Percentiles rank a stretch among this genome's conserved stretches.
These are phyloP conservation scores for Macrotyloma uniflorum DNA, from an alignment of 306 rosid genomes.

Conservation along the genomic window DNA sequence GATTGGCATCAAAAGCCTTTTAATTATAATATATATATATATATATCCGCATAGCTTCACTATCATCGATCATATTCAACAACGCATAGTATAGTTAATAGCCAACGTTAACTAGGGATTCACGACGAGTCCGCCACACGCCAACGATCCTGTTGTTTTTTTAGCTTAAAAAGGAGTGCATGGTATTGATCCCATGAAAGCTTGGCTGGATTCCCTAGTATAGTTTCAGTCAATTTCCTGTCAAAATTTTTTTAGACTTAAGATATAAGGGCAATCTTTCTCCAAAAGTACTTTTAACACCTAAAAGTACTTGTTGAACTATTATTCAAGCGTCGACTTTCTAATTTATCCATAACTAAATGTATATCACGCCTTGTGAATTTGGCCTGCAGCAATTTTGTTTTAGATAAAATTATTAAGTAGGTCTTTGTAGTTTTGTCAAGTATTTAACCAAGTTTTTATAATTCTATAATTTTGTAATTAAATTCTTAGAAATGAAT, in stretches of 20 bases:
- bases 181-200: background rate
- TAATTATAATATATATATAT: background rate
- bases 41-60: background rate
- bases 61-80: background rate
- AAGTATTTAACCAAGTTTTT: background rate
- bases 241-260: too few relatives aligned
- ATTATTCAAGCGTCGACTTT: too few relatives aligned
- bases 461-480: background rate
- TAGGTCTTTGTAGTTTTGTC: background rate
- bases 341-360: too few relatives aligned
- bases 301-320: too few relatives aligned
- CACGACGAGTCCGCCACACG: background rate
- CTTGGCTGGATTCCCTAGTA: background rate
- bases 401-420: background rate
- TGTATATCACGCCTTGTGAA: background rate
- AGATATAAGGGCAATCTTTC: too few relatives aligned
- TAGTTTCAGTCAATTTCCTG: too few relatives aligned
- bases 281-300: too few relatives aligned
- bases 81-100: background rate
- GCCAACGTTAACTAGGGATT: background rate
- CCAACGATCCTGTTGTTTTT: too few relatives aligned
- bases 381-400: background rate
- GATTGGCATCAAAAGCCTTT: constrained; percentile 28
- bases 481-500: background rate
- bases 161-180: too few relatives aligned